These are phyloP conservation scores for Brassica incana DNA, from an alignment of 345 rosid genomes.

Conservation along the genomic window DNA sequence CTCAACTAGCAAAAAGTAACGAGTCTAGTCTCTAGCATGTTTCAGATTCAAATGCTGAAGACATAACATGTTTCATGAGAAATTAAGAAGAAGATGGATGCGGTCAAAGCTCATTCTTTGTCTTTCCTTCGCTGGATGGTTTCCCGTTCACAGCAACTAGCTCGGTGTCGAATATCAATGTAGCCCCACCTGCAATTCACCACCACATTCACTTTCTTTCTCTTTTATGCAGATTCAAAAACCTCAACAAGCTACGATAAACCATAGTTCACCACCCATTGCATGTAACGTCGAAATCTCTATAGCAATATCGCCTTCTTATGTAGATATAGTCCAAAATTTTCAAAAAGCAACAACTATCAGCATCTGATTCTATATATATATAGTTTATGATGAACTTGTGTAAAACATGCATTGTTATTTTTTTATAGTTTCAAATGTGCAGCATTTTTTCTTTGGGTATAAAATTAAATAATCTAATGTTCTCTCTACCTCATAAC, in stretches of 20 bases:
- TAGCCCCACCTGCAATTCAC: constrained; percentile 75
- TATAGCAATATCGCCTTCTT: neutral
- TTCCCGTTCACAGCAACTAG: constrained; percentile 83
- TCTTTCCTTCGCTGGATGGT: constrained; percentile 43
- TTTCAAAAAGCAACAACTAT: neutral
- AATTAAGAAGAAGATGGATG: neutral
- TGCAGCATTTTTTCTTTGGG: neutral
- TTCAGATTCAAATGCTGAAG: constrained; percentile 2
- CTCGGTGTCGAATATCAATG: constrained; percentile 86
- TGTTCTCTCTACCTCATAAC: neutral
- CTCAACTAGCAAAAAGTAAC: constrained; percentile 8
- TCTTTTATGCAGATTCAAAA: neutral
- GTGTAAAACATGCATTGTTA: neutral
- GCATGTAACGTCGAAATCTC: neutral
- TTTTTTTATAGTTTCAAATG: neutral
- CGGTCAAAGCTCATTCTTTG: constrained; percentile 37
- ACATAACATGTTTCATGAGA: neutral
- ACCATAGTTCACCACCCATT: neutral
- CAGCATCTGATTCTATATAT: neutral
- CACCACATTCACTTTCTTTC: neutral
- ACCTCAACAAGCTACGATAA: neutral
- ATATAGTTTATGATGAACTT: neutral
- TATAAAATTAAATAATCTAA: constrained; percentile 1
- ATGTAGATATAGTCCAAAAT: neutral
- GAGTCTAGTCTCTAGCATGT: constrained; percentile 13